phyloP scores from a whole-genome alignment of 164 flowering plant genomes.

The Saururus chinensis region DNA sequence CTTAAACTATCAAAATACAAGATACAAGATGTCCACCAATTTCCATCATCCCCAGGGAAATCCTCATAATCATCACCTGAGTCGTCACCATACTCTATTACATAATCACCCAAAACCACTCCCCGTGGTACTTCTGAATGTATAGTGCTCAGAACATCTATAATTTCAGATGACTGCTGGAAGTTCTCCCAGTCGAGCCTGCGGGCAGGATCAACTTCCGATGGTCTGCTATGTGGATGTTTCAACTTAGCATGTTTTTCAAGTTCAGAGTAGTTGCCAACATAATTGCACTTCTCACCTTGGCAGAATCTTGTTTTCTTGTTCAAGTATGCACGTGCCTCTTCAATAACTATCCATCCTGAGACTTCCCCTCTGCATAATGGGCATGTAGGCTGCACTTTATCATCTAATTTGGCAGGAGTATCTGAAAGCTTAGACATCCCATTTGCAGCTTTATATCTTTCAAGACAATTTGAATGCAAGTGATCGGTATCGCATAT shows the following conservation, averaged over 20 bases:
- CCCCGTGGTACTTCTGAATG: slow-evolving; percentile 90
- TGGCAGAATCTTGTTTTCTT: slow-evolving; percentile 68
- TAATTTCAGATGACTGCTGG: slow-evolving; percentile 88
- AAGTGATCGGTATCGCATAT: slow-evolving; percentile 81
- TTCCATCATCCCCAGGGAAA: slow-evolving; percentile 72
- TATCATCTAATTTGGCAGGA: slow-evolving; percentile 14
- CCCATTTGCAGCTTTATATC: slow-evolving; percentile 60
- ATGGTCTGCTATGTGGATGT: slow-evolving; percentile 88
- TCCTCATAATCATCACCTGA: slow-evolving; percentile 80
- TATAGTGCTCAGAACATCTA: slow-evolving; percentile 88
- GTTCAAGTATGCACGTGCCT: slow-evolving; percentile 54
- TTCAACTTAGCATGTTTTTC: slow-evolving; percentile 57
- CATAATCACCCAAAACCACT: slow-evolving; percentile 91
- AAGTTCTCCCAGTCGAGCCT: slow-evolving; percentile 95
- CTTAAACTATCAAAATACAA: slow-evolving; percentile 83
- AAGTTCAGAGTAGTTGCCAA: slow-evolving; percentile 66
- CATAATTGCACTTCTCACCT: slow-evolving; percentile 49
- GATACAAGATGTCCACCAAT: slow-evolving; percentile 96
- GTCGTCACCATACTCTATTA: slow-evolving; percentile 88
- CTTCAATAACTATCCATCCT: slow-evolving; percentile 69
- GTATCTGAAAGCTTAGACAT: slow-evolving; percentile 25
- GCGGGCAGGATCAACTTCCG: slow-evolving; percentile 82
- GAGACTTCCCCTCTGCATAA: slow-evolving; percentile 92
- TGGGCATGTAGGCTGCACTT: slow-evolving; percentile 55
- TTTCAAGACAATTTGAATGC: slow-evolving; percentile 86